phyloP scores from a whole-genome alignment of 768 basidiomycete genomes.

The Rhodotorula diobovata region DNA sequence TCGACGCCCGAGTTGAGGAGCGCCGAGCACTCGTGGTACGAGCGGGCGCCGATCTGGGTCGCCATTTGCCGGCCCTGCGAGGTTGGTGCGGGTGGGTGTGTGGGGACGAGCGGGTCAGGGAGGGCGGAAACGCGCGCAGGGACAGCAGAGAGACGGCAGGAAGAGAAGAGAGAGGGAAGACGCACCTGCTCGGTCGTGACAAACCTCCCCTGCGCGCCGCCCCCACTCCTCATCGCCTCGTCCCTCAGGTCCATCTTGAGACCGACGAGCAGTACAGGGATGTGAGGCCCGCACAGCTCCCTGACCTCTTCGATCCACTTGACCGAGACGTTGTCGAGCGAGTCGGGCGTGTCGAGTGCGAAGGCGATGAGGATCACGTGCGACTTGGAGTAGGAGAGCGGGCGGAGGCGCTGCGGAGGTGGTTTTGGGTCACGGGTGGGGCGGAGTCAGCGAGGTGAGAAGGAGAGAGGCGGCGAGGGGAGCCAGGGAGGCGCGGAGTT shows the following conservation, averaged over 20 bases:
- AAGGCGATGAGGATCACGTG: conserved; percentile 99
- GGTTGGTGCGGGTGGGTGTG: not conserved
- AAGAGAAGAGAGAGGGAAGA: not conserved
- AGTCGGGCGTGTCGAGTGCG: conserved; percentile 91
- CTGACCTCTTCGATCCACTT: conserved; percentile 99
- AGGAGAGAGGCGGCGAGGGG: no score
- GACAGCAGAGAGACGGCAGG: conserved; percentile 42
- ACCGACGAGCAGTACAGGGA: conserved; percentile 92
- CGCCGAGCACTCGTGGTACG: conserved; percentile 77
- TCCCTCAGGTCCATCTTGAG: conserved; percentile 88
- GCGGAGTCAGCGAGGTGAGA: no score
- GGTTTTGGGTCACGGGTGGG: not conserved
- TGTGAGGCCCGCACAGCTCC: conserved; percentile 83
- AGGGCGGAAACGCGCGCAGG: conserved; percentile 45
- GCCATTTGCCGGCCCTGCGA: conserved; percentile 74
- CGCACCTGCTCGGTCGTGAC: conserved; percentile 48
- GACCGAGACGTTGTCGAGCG: conserved; percentile 86
- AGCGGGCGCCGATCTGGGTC: conserved; percentile 76
- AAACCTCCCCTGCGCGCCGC: conserved; percentile 42
- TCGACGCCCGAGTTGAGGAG: conserved; percentile 64
- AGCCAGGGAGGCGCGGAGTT: no score
- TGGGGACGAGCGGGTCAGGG: no score
- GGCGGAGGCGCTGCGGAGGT: conserved; percentile 68
- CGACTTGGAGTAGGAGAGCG: conserved; percentile 95
- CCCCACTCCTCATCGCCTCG: conserved; percentile 42